Percentiles rank a stretch among this genome's conserved stretches.
phyloP scores from a whole-genome alignment of 1,139 yeast species.

The Hanseniaspora sp. region DNA sequence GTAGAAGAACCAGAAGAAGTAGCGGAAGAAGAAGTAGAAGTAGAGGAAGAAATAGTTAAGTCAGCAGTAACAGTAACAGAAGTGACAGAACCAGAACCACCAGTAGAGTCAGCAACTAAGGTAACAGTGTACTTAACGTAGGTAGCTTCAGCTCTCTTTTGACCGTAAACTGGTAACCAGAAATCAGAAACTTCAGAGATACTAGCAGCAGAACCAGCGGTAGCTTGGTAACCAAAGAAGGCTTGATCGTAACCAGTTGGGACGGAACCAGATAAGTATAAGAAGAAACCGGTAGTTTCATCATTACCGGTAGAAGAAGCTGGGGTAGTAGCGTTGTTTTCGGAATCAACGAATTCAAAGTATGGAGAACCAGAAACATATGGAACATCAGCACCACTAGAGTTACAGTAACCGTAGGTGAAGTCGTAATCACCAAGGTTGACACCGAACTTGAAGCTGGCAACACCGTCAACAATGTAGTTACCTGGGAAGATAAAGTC shows the following conservation, averaged over 20 bases:
- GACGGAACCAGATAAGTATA: conserved; percentile 13
- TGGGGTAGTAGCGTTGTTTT: not conserved
- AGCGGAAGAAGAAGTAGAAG: conserved; percentile 2
- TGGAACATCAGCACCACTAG: conserved; percentile 1
- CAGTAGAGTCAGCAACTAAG: conserved; percentile 14
- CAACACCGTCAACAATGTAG: conserved; percentile 5
- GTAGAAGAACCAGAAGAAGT: not conserved
- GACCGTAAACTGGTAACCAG: conserved; percentile 8
- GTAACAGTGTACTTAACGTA: conserved; percentile 10
- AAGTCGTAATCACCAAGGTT: conserved; percentile 3
- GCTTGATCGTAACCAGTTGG: not conserved
- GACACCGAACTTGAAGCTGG: not conserved
- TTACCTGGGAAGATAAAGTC: conserved; percentile 9
- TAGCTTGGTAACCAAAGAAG: not conserved
- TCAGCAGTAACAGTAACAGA: conserved; percentile 9
- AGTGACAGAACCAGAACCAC: conserved; percentile 15
- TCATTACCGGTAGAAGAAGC: conserved; percentile 6
- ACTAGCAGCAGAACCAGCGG: conserved; percentile 8
- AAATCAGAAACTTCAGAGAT: conserved; percentile 6
- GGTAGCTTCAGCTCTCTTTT: conserved; percentile 6
- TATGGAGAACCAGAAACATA: conserved; percentile 2
- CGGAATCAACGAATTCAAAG: not conserved
- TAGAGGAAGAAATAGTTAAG: not conserved
- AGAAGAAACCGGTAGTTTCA: conserved; percentile 10
- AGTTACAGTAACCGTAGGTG: conserved; percentile 7